Evolutionary conservation across 148 eudicot genomes (phyloP), one percentile per base, ranked within the genome.

Genomic region (Bassia scoparia): DNA sequence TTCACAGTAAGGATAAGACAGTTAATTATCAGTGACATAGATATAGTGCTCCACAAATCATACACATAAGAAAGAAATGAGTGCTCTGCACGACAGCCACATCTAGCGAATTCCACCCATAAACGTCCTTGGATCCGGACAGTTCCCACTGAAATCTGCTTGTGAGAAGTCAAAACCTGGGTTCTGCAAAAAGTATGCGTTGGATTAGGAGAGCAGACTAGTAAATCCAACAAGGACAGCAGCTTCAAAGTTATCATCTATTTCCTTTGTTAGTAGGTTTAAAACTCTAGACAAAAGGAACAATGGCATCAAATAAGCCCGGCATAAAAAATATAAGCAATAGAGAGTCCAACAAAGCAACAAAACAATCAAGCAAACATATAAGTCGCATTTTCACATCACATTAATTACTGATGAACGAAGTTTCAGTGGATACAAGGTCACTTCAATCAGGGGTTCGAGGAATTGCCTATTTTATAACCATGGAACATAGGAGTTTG

Each of bases 101-200:
- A n/a, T n/a, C 71, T 78, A 84, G 68, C 65, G 73, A 59, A 94
- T 91, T 65, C 98, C 97, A 17, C 98, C 98, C 97, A 94, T 88
- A 84, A 94, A 94, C n/a, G 98, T 91, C 78, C 86, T 91, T 20
- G 98, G 98, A 79, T 94, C 96, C 33, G 98, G 97, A 73, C 98
- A 94, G 80, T 81, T 86, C 60, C 97, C 98, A 44, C 84, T 68
- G 79, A 91, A 94, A 70, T 94, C 93, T 18, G 98, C 97, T 76
- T 94, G 98, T 60, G 98, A 88, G 86, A 94, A 94, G 79, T 94
- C 96, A 66, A 93, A 93, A 55, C 98, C 98, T 60, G 98, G 98
- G 79, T 93, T 93, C 98, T 93, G 95, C 86, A 76, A 16, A 59
- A 67, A 67, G 65, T 29, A 41, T 48, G 27, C 41, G 15, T 14